A percentile compares a stretch with the other conserved stretches of the same genome.
Evolutionary conservation across 495 filamentous ascomycete species (phyloP).

Genomic region (Pseudevernia furfuracea): DNA sequence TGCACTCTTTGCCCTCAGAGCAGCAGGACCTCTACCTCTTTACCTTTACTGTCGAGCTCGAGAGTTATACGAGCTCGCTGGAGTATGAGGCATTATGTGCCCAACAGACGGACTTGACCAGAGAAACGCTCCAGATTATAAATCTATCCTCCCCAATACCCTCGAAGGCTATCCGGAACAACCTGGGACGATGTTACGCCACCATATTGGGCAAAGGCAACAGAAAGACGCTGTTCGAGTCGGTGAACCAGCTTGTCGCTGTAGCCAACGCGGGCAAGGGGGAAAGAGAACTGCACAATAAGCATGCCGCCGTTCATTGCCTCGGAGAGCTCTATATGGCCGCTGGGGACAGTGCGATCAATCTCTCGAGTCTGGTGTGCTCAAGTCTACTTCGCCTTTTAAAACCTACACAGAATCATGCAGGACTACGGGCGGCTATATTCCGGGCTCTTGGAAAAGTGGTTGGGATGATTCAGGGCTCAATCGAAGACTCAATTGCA

Average conservation of each 20-base stretch:
- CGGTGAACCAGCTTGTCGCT: conserved; percentile 76
- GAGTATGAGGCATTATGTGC: conserved; percentile 70
- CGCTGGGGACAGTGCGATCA: conserved; percentile 89
- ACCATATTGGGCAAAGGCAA: conserved; percentile 82
- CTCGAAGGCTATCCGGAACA: conserved; percentile 83
- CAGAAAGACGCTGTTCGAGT: conserved; percentile 86
- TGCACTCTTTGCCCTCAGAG: conserved; percentile 84
- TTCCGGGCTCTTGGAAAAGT: conserved; percentile 74
- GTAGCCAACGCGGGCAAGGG: conserved; percentile 70
- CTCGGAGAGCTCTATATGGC: conserved; percentile 81
- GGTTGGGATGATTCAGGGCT: conserved; percentile 58
- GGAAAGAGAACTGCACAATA: conserved; percentile 66
- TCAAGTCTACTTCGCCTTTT: conserved; percentile 66
- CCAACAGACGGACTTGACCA: conserved; percentile 82
- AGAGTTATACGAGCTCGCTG: conserved; percentile 68
- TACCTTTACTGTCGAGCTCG: conserved; percentile 77
- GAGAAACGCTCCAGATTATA: conserved; percentile 84
- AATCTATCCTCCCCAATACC: conserved; percentile 76
- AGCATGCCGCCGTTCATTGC: conserved; percentile 84
- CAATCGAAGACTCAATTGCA: conserved; percentile 76
- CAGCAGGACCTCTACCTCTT: conserved; percentile 93
- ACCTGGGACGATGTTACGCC: conserved; percentile 74
- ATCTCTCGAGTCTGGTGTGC: conserved; percentile 66
- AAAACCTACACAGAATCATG: conserved; percentile 72
- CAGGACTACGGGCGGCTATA: conserved; percentile 74